phyloP scores from a whole-genome alignment of 352 stramenopile genomes.

The Phytophthora hybrid region DNA sequence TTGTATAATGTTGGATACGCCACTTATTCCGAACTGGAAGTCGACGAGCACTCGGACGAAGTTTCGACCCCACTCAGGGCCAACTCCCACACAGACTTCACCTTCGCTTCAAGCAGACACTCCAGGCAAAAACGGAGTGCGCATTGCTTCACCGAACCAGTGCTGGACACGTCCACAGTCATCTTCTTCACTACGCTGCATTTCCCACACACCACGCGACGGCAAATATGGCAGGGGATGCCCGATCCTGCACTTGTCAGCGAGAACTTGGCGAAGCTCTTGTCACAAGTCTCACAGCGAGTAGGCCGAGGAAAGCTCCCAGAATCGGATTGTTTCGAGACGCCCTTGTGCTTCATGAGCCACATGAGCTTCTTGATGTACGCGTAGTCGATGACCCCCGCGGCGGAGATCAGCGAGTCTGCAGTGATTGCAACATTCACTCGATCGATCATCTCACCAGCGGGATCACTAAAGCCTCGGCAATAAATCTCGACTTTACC shows the following conservation, averaged over 20 bases:
- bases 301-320: conserved; percentile 14
- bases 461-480: conserved; percentile 45
- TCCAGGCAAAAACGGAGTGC: conserved; percentile 53
- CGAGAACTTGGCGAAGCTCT: conserved; percentile 22
- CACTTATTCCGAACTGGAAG: conserved; percentile 16
- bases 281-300: conserved; percentile 34
- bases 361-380: conserved; percentile 61
- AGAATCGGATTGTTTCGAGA: background rate
- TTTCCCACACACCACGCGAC: conserved; percentile 44
- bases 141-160: conserved; percentile 36
- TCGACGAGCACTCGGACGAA: conserved; percentile 11
- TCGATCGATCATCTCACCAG: conserved; percentile 37
- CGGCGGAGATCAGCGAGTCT: conserved; percentile 27
- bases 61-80: conserved; percentile 31
- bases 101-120: conserved; percentile 58
- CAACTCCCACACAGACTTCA: conserved; percentile 51
- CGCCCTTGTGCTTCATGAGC: conserved; percentile 39
- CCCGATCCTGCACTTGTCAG: background rate
- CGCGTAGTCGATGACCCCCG: conserved; percentile 44
- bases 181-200: conserved; percentile 63
- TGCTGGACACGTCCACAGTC: conserved; percentile 51
- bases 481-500: conserved; percentile 53
- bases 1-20: background rate
- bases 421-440: conserved; percentile 29
- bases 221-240: conserved; percentile 51